Evolutionary conservation across 2,329 filamentous ascomycete genomes (phyloP), one percentile per base, ranked within the genome.

Genomic region (Xylaria sp.): DNA sequence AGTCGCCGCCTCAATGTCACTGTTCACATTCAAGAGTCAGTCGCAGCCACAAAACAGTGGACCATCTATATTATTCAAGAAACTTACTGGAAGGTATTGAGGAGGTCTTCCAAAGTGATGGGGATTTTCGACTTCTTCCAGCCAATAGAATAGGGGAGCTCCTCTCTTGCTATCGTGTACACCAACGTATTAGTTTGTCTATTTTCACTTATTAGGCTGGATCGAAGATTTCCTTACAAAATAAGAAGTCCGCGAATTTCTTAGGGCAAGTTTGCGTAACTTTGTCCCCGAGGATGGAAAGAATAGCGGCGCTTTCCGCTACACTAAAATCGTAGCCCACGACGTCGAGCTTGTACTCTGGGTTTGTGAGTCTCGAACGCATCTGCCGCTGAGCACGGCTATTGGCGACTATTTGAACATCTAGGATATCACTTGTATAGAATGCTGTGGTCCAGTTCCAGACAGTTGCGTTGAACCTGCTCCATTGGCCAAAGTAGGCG

Each of bases 381-480:
- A 83, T 71, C 55, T 85, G 80, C 7, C 85, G 82, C 1, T 79
- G 81, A 0, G 85, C 59, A 66, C 85, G 84, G 71, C 80, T 80
- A 67, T 84, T 83, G 65, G 85, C 85, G 2, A 84, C 75, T 76
- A 82, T 81, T 2, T 81, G 65, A 1, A 82, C 75, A 25, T 80
- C 77, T 36, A 88, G 73, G 20, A 79, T 76, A 2, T 80, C 74
- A 0, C 66, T 78, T 0, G 81, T 84, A 83, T 85, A 89, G 77
- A 83, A 88, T 4, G 72, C 66, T 48, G 72, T 78, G 0, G 82
- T 82, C 64, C 82, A 76, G 61, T 84, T 81, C 75, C 88, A 89
- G 70, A 87, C 75, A 2, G 80, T 82, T 62, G 83, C 78, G 76
- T 88, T 86, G 79, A 89, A 88, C 64, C 82, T 65, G 71, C 85